phyloP scores from a whole-genome alignment of 1,139 yeast species.

The Entelexis paramagnoliae region DNA sequence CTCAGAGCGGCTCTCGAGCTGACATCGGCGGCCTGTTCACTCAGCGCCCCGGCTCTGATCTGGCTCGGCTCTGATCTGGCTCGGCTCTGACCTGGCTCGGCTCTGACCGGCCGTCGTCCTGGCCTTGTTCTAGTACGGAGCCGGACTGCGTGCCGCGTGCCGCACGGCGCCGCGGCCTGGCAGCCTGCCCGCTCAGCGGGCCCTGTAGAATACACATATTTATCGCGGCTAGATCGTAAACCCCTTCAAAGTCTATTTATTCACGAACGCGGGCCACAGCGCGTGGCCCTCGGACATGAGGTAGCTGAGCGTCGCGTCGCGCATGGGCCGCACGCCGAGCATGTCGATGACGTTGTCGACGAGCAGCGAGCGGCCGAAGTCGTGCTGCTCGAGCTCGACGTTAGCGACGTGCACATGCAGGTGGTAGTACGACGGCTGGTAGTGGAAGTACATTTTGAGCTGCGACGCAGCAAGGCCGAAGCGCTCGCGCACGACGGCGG shows the following conservation, averaged over 20 bases:
- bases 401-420: constrained; percentile 89
- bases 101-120: no score
- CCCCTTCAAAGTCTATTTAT: no score
- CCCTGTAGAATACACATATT: no score
- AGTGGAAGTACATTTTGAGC: constrained; percentile 68
- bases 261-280: constrained; percentile 11
- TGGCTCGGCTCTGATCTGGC: no score
- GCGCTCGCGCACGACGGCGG: constrained; percentile 39
- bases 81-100: no score
- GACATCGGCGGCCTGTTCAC: no score
- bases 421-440: constrained; percentile 94
- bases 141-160: no score
- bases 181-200: no score
- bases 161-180: no score
- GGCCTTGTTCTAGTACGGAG: no score
- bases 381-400: constrained; percentile 53
- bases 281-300: constrained; percentile 19
- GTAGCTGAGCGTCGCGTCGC: constrained; percentile 17
- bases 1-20: background rate
- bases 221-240: no score
- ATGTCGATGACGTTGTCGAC: constrained; percentile 76
- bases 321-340: constrained; percentile 31
- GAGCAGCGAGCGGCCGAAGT: constrained; percentile 73
- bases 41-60: no score
- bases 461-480: constrained; percentile 42